phyloP scores from a whole-genome alignment of 306 rosid species.

The Dryas drummondii region DNA sequence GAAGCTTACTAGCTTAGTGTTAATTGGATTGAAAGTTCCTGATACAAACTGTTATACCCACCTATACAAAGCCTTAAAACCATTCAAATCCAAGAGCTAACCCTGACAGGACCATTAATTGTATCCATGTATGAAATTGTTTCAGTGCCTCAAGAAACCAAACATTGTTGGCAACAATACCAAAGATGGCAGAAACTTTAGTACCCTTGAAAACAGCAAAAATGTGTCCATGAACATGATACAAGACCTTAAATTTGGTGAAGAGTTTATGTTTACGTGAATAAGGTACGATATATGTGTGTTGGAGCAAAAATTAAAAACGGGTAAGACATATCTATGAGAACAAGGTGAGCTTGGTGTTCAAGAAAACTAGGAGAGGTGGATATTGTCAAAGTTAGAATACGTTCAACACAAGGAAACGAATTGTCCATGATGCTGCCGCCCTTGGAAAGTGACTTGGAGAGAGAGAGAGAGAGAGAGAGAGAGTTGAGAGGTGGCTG shows the following conservation, averaged over 20 bases:
- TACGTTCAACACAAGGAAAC: conserved; percentile 12
- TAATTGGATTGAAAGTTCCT: not conserved
- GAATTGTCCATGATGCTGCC: conserved; percentile 6
- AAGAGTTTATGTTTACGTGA: conserved; percentile 1
- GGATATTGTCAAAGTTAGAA: conserved; percentile 6
- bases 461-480: not conserved
- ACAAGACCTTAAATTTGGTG: not conserved
- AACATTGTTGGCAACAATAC: not conserved
- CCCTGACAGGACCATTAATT: too few relatives aligned
- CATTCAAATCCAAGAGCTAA: not conserved
- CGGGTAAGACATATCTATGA: not conserved
- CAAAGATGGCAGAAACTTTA: not conserved
- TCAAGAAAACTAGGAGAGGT: conserved; percentile 11
- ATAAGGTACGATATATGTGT: not conserved
- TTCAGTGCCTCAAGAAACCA: too few relatives aligned
- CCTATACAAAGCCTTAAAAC: not conserved
- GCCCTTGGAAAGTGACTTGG: not conserved
- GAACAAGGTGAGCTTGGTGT: conserved; percentile 5
- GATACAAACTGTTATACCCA: not conserved
- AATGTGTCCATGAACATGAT: not conserved
- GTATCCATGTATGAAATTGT: too few relatives aligned
- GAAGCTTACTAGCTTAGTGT: not conserved
- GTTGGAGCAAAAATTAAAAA: not conserved
- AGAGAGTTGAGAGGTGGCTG: not conserved
- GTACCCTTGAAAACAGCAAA: not conserved